Evolutionary conservation across 1,139 yeast species (phyloP).

Genomic region (Geotrichum macrosporum): DNA sequence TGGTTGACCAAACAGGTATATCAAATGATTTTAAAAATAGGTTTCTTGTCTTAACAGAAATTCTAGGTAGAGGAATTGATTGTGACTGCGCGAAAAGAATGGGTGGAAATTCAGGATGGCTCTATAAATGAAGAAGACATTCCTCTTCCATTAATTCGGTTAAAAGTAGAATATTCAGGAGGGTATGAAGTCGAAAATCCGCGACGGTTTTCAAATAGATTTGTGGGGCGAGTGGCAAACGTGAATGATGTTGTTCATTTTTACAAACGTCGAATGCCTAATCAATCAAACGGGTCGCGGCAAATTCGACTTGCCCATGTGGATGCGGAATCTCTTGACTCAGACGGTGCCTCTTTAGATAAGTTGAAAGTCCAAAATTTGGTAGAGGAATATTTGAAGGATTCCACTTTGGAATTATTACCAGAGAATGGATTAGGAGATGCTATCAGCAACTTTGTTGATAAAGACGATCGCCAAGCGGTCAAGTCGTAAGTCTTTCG

Average conservation of each 20-base stretch:
- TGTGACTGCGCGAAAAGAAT: slow-evolving; percentile 51
- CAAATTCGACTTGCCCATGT: slow-evolving; percentile 10
- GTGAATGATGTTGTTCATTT: slow-evolving; percentile 74
- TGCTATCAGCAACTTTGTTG: slow-evolving; percentile 68
- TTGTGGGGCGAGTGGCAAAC: slow-evolving; percentile 89
- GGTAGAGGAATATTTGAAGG: slow-evolving; percentile 56
- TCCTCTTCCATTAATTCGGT: slow-evolving; percentile 75
- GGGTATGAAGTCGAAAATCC: slow-evolving; percentile 91
- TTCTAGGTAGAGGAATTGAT: slow-evolving; percentile 64
- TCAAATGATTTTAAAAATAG: too few relatives aligned
- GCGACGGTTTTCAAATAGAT: slow-evolving; percentile 78
- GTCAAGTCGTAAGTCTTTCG: slow-evolving; percentile 43
- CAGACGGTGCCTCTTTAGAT: slow-evolving; percentile 35
- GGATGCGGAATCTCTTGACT: slow-evolving; percentile 21
- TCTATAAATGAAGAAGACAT: slow-evolving; percentile 30
- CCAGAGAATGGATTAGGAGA: slow-evolving; percentile 73
- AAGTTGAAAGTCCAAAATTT: slow-evolving; percentile 53
- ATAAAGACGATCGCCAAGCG: slow-evolving; percentile 75
- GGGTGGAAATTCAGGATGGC: slow-evolving; percentile 39
- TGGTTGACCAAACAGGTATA: slow-evolving; percentile 45
- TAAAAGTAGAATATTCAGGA: slow-evolving; percentile 84
- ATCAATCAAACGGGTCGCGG: slow-evolving; percentile 1
- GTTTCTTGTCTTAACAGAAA: background rate
- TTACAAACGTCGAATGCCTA: slow-evolving; percentile 13
- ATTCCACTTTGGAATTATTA: slow-evolving; percentile 62